Evolutionary conservation across 805 yeast genomes (phyloP), one percentile per base, ranked within the genome.

Genomic region (Starmerella scarabaei): DNA sequence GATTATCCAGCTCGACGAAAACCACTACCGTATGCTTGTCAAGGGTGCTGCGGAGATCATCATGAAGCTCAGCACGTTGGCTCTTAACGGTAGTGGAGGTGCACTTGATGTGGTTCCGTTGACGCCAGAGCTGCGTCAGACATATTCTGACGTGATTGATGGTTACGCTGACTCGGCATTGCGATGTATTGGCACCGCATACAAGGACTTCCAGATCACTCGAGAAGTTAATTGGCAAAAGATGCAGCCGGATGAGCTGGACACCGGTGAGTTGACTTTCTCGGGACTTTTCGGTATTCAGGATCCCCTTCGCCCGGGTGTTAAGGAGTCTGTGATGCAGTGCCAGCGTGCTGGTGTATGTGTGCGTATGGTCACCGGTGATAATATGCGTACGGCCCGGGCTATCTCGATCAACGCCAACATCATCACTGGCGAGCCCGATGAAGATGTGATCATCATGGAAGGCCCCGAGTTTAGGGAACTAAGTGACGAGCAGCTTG

Each of bases 291-390:
- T 86, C 30, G 99, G 97, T 48, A 83, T 91, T 53, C 88, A 84
- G 63, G 98, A 91, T 63, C 98, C 98, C 0, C 67, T 91, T 43
- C 77, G 96, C 52, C 72, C 71, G 4, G 96, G 95, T 47, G 97
- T 91, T 8, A 69, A 75, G n/a, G 76, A 78, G 32, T 94, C 98
- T 1, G 94, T 91, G 21, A 66, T 68, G 30, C 79, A 80, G 55
- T 91, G 98, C 63, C 77, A 74, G 51, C 66, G 66, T 26, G 97
- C 98, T 1, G 97, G 98, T 42, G 97, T 91, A 19, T 72, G 80
- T 19, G 97, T 91, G 16, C 71, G 95, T 51, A 91, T 91, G 98
- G 96, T 91, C 33, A 91, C 99, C 17, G 99, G 99, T 60, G 99
- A 91, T 60, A 88, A 88, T 56, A 59, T 88, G 42, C 63, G 75